Percentiles rank a stretch among this genome's conserved stretches.
Evolutionary conservation across 345 rosid genomes (phyloP).

Genomic region (Boechera divaricarpa): DNA sequence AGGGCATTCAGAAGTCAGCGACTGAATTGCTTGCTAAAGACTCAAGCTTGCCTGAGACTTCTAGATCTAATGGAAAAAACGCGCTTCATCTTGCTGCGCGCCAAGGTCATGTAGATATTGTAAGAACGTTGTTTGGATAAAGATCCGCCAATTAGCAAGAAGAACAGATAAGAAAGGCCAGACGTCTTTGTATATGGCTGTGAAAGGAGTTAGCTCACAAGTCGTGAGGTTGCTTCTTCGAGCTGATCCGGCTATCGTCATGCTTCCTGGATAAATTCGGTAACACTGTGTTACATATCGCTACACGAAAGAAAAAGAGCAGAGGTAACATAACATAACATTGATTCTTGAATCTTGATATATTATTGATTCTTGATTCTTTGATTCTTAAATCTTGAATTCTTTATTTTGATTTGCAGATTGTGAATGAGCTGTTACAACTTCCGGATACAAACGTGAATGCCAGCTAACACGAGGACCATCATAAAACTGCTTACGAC

Average conservation of each 20-base stretch:
- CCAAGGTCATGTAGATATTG: constrained; percentile 87
- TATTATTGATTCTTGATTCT: not conserved
- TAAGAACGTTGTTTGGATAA: constrained; percentile 63
- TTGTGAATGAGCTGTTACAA: constrained; percentile 67
- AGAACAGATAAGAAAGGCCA: constrained; percentile 93
- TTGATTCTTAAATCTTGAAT: not conserved
- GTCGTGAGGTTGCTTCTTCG: constrained; percentile 77
- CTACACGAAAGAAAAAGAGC: constrained; percentile 85
- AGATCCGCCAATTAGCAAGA: constrained; percentile 80
- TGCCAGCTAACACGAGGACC: constrained; percentile 76
- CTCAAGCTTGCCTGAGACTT: constrained; percentile 60
- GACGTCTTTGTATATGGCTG: constrained; percentile 95
- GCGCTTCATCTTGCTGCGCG: constrained; percentile 92
- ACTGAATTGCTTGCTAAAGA: constrained; percentile 70
- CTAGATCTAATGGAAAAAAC: constrained; percentile 83
- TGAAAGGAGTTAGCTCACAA: constrained; percentile 75
- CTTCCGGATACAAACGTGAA: constrained; percentile 79
- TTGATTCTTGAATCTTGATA: constrained; percentile 2
- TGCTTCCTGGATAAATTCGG: constrained; percentile 91
- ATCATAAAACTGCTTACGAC: constrained; percentile 80
- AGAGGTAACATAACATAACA: constrained; percentile 53
- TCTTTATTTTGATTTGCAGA: constrained; percentile 44
- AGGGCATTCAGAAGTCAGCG: too few relatives aligned
- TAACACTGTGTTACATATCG: constrained; percentile 78
- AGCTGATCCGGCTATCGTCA: constrained; percentile 73